phyloP scores from a whole-genome alignment of 2,329 filamentous ascomycete species.

The Beauveria pseudobassiana region DNA sequence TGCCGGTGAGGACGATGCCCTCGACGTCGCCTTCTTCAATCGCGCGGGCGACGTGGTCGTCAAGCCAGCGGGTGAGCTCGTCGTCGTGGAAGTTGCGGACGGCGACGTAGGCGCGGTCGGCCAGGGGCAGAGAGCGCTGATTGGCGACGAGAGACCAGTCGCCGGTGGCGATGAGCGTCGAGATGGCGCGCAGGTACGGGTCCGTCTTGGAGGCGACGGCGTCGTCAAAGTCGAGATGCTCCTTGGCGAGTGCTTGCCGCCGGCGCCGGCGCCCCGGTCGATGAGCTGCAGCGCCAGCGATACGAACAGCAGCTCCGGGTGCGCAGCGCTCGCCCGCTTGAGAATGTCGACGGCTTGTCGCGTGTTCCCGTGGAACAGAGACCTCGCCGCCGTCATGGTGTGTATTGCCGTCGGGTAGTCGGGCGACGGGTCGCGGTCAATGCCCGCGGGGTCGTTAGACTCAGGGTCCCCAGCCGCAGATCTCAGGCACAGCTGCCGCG shows the following conservation, averaged over 20 bases:
- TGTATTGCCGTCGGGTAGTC: conserved; percentile 48
- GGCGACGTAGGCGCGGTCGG: conserved; percentile 68
- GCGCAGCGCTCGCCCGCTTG: conserved; percentile 55
- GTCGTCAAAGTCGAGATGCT: conserved; percentile 51
- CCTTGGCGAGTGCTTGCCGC: conserved; percentile 36
- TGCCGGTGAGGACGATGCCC: conserved; percentile 69
- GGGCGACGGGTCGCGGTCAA: conserved; percentile 32
- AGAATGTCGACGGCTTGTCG: conserved; percentile 63
- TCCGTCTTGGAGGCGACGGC: conserved; percentile 58
- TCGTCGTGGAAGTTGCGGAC: conserved; percentile 58
- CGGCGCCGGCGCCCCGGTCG: conserved; percentile 36
- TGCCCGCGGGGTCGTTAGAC: conserved; percentile 36
- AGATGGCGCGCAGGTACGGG: conserved; percentile 72
- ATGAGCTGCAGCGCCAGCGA: conserved; percentile 60
- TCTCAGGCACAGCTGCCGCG: conserved; percentile 69
- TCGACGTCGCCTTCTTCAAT: conserved; percentile 64
- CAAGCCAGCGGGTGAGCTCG: conserved; percentile 59
- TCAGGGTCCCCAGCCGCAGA: conserved; percentile 61
- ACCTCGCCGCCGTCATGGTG: conserved; percentile 70
- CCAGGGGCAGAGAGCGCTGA: conserved; percentile 64
- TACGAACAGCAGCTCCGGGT: conserved; percentile 60
- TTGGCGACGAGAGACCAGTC: conserved; percentile 69
- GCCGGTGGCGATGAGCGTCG: conserved; percentile 67
- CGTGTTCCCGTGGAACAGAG: conserved; percentile 65
- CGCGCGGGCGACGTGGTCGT: conserved; percentile 53